Base-by-base conservation (phyloP, 1,284 basidiomycete genomes). In the Ustilago xerochloae region DNA sequence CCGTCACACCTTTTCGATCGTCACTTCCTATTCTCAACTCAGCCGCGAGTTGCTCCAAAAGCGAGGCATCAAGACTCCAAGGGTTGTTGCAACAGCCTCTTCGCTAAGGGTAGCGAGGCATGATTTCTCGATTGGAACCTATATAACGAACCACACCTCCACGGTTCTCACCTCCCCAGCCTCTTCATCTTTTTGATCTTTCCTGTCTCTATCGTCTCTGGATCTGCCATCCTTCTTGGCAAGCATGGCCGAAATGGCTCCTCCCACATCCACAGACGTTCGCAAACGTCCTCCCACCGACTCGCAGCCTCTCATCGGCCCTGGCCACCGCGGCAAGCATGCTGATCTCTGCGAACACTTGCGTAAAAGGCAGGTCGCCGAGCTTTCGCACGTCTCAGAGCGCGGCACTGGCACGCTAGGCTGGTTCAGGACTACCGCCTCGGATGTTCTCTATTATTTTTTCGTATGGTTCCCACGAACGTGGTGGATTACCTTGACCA, bases 401-500 rank as follows among this genome's bases (percentile, higher is more conserved):
- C 26, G 43, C 5, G 71, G 71, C 28, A 50, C 59, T 4, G 71
- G 59, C 28, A 36, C 51, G 16, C 45, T 53, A 1, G 46, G 50
- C 53, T 75, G 67, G 67, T 50, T 71, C 20, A 10, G 18, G 0
- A 41, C 56, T 18, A 54, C 52, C 3, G 4, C 66, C 13, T 41
- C 45, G 3, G 72, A 75, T 32, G n/a, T 70, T 15, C 43, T 13
- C 29, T 61, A 65, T 35, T 75, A 61, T 47, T 28, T 56, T 13
- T 32, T 67, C 28, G 53, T 45, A 2, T 74, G 71, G 71, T 26
- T 74, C 32, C 63, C 58, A 29, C 47, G 29, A 20, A 70, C 60
- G 5, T 75, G 67, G 67, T 70, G 62, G 55, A 16, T 24, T 26
- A 63, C 65, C 12, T 26, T 71, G 4, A 66, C 63, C 43, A 70